Percentiles rank a stretch among this genome's conserved stretches.
Evolutionary conservation across 805 yeast genomes (phyloP).

Genomic region (Metschnikowia proteae): DNA sequence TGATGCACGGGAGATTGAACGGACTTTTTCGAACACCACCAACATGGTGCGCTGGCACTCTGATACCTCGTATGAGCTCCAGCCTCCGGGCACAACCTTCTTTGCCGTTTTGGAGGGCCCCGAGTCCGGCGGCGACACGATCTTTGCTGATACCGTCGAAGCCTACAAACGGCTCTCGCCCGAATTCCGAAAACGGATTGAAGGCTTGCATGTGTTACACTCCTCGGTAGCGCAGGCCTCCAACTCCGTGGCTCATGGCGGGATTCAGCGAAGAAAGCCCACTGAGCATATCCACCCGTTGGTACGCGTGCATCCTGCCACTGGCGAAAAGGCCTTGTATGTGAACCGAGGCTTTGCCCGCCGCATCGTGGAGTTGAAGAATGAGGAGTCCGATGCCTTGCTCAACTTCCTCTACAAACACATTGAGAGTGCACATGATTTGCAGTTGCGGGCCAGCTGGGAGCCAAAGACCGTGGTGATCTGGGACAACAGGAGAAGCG

Average conservation of each 20-base stretch:
- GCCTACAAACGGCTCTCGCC: slow-evolving; percentile 37
- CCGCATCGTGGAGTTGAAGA: slow-evolving; percentile 32
- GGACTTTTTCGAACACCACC: slow-evolving; percentile 26
- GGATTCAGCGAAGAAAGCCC: slow-evolving; percentile 31
- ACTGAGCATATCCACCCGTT: slow-evolving; percentile 35
- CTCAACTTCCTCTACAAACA: slow-evolving; percentile 31
- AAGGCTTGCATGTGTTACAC: slow-evolving; percentile 33
- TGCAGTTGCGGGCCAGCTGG: slow-evolving; percentile 37
- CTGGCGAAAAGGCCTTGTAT: slow-evolving; percentile 29
- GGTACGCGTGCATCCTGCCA: slow-evolving; percentile 34
- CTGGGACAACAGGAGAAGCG: slow-evolving; percentile 34
- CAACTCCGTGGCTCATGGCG: slow-evolving; percentile 27
- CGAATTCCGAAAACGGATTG: slow-evolving; percentile 29
- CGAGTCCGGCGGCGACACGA: slow-evolving; percentile 37
- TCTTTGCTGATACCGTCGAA: slow-evolving; percentile 36
- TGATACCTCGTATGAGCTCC: slow-evolving; percentile 35
- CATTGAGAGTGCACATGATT: slow-evolving; percentile 32
- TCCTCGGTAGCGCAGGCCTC: slow-evolving; percentile 32
- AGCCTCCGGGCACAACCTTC: slow-evolving; percentile 33
- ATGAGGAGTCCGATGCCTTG: slow-evolving; percentile 31
- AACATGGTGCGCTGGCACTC: slow-evolving; percentile 37
- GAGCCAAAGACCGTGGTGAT: slow-evolving; percentile 34
- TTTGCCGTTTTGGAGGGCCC: slow-evolving; percentile 36
- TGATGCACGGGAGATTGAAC: slow-evolving; percentile 25
- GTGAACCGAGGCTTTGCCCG: slow-evolving; percentile 35